Base-by-base conservation (phyloP, 139 green algal genomes). In the Parachlorella kessleri region DNA sequence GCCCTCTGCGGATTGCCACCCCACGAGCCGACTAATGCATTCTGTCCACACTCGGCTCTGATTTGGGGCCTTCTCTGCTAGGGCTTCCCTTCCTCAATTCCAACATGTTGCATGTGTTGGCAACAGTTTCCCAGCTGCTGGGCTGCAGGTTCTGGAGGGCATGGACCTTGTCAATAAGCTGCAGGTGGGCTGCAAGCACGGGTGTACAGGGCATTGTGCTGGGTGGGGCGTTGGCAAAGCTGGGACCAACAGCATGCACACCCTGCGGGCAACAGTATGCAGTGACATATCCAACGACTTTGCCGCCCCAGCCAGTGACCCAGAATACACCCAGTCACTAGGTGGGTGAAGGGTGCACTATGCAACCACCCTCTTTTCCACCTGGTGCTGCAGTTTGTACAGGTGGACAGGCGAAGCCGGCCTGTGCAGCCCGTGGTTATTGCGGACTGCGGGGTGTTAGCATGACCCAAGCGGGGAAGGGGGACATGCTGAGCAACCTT, bases 161-260 rank as follows among this genome's bases (percentile, higher is more conserved):
- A 83, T 91, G 76, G 91, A 95, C 76, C 38, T 95, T 6, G 85
- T 96, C 48, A 48, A 33, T 23, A 89, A 82, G 32, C 10, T 53
- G 2, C 26, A 76, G n/a, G n/a, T n/a, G n/a, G n/a, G n/a, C n/a
- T n/a, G n/a, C n/a, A n/a, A n/a, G n/a, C n/a, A n/a, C n/a, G n/a
- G n/a, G n/a, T n/a, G n/a, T n/a, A n/a, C n/a, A n/a, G n/a, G n/a
- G n/a, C n/a, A n/a, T n/a, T n/a, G n/a, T n/a, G n/a, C n/a, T n/a
- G n/a, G n/a, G n/a, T n/a, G n/a, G n/a, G n/a, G n/a, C n/a, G 9
- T 3, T 6, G 24, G 9, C 66, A 39, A 39, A 74, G 39, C 28
- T 37, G 36, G 36, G 23, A 6, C 65, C 21, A 35, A 5, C 33
- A 70, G 33, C 65, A 35, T 14, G 33, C 65, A 3, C 18, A 10